Base-by-base conservation (phyloP, 2,329 filamentous ascomycete genomes). In the Aspergillus terreus region DNA sequence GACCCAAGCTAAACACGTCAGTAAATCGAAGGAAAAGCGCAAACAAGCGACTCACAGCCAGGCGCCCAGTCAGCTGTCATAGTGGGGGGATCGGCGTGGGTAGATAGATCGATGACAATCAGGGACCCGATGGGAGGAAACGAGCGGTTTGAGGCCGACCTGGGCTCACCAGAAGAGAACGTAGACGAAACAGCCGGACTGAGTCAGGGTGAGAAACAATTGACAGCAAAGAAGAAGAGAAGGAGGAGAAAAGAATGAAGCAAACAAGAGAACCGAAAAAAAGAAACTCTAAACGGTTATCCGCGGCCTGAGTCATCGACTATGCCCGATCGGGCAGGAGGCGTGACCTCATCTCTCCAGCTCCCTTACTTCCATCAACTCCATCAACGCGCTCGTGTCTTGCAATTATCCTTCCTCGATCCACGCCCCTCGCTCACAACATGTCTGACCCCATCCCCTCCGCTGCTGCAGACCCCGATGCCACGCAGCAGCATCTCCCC, bases 381-480 rank as follows among this genome's bases (percentile, higher is more conserved):
- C 19, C 19, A 19, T 19, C 19, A 19, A 21, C 15, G 41, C 25
- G 10, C 12, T 27, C 21, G 1, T 32, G 12, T 33, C 17, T 23
- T 27, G 9, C 23, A 9, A 35, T 30, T 30, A 30, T 10, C 10
- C 27, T 30, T 30, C 9, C 27, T 36, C 38, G 9, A n/a, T 17
- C 38, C 6, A 19, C 46, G 7, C 19, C 21, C 17, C 9, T 25
- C 32, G 2, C 19, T 23, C 19, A 46, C 23, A 42, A 12, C 23
- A n/a, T 17, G 40, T 19, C 49, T 15, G 73, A 77, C 56, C 63
- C 71, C 9, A 69, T 75, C 46, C 69, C 73, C 23, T 69, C 75
- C 19, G 68, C 70, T 27, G 63, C 66, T 32, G 60, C 67, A 30
- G 70, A 69, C 43, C 64, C 64, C 32, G 65, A 70, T 25, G 59